Conservation (phyloP, 257 asterid genomes). For the Plantago major region DNA sequence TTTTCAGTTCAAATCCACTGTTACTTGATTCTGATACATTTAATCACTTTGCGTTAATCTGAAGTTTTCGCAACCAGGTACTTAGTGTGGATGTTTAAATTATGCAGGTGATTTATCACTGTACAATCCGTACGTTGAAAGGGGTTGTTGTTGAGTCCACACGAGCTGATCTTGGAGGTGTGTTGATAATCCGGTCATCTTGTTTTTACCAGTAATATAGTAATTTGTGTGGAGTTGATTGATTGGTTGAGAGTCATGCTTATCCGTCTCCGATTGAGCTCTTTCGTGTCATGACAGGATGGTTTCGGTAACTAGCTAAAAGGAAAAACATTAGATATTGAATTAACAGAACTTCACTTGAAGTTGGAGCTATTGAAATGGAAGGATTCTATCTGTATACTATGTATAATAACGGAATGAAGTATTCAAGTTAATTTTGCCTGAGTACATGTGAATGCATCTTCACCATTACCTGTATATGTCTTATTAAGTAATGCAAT, state of each 20-base stretch:
- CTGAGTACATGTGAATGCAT: background rate
- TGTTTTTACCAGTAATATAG: background rate
- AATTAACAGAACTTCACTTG: background rate
- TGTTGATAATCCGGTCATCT: slow-evolving; percentile 3
- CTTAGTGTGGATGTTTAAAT: slow-evolving; percentile 8
- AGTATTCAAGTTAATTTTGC: background rate
- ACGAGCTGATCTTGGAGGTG: slow-evolving; percentile 73
- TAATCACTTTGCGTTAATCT: too few relatives aligned
- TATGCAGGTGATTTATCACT: slow-evolving; percentile 80
- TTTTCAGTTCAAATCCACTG: too few relatives aligned
- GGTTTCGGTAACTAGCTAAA: too few relatives aligned
- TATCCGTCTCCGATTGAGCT: too few relatives aligned
- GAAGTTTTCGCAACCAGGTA: too few relatives aligned
- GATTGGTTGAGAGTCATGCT: background rate
- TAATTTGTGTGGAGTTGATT: background rate
- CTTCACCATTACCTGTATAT: background rate
- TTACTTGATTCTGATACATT: too few relatives aligned
- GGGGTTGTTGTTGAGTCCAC: slow-evolving; percentile 90
- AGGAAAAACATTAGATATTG: too few relatives aligned
- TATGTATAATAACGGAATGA: background rate
- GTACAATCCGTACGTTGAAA: slow-evolving; percentile 75
- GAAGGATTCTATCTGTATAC: too few relatives aligned
- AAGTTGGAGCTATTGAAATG: background rate
- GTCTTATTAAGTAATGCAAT: background rate
- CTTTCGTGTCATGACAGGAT: too few relatives aligned